A percentile compares a stretch with the other conserved stretches of the same genome.
Evolutionary conservation across 441 rosid genomes (phyloP).

Genomic region (Metrosideros polymorpha): DNA sequence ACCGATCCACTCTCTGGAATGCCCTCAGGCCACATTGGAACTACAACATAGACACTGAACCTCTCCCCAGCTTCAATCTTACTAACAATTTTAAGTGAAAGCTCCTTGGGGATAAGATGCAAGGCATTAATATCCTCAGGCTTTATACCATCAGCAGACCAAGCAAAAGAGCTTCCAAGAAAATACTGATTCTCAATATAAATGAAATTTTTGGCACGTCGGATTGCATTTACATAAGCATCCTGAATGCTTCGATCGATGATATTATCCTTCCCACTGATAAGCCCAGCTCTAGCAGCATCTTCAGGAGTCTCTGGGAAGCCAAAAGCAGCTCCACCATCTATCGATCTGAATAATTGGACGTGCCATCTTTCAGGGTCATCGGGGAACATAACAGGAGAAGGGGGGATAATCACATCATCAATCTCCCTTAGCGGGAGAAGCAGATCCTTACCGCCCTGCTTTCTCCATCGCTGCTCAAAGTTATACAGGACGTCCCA

Average conservation of each 20-base stretch:
- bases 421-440: slow-evolving; percentile 69
- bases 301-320: slow-evolving; percentile 94
- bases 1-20: slow-evolving; percentile 88
- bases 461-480: slow-evolving; percentile 95
- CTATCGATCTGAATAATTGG: slow-evolving; percentile 91
- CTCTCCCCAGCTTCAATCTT: slow-evolving; percentile 90
- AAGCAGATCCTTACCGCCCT: slow-evolving; percentile 85
- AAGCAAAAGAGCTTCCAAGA: slow-evolving; percentile 84
- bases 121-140: slow-evolving; percentile 81
- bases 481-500: slow-evolving; percentile 95
- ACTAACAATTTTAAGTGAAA: slow-evolving; percentile 85
- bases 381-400: slow-evolving; percentile 76
- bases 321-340: slow-evolving; percentile 97
- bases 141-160: slow-evolving; percentile 76
- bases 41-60: slow-evolving; percentile 78
- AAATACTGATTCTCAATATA: slow-evolving; percentile 95
- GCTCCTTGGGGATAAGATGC: slow-evolving; percentile 90
- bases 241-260: slow-evolving; percentile 97
- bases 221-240: slow-evolving; percentile 85
- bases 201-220: slow-evolving; percentile 87
- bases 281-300: slow-evolving; percentile 88
- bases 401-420: slow-evolving; percentile 74
- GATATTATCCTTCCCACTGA: slow-evolving; percentile 95
- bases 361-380: slow-evolving; percentile 88
- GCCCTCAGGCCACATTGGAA: slow-evolving; percentile 99